Conservation (phyloP, 2,329 filamentous ascomycete species). For the Plectosphaerella sp. region DNA sequence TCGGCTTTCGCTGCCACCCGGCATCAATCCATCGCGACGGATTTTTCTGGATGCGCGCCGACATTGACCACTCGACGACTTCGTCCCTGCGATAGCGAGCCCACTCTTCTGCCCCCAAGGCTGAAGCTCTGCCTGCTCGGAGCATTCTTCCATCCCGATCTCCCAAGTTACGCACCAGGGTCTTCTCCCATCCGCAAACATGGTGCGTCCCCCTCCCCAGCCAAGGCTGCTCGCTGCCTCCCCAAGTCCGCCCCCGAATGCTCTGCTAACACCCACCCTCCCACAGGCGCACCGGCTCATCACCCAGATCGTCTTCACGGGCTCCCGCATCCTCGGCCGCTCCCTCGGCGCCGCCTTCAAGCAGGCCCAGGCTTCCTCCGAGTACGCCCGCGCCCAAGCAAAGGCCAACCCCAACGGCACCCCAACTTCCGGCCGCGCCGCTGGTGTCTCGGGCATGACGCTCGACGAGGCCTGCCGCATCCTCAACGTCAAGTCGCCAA, state of each 20-base stretch:
- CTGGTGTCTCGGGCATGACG: conserved; percentile 68
- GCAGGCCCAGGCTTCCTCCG: conserved; percentile 83
- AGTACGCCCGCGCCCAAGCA: conserved; percentile 71
- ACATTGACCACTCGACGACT: not conserved
- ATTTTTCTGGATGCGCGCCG: not conserved
- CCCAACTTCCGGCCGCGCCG: conserved; percentile 46
- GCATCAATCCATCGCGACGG: not conserved
- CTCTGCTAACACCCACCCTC: not conserved
- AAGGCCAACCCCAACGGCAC: conserved; percentile 46
- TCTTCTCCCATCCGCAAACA: conserved; percentile 1
- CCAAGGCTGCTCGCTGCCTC: not conserved
- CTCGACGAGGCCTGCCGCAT: conserved; percentile 97
- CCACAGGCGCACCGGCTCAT: conserved; percentile 48
- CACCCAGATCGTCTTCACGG: conserved; percentile 86
- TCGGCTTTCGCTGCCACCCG: not conserved
- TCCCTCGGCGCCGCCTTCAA: conserved; percentile 93
- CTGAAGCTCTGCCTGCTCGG: not conserved
- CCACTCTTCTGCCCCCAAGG: not conserved
- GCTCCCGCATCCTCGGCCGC: conserved; percentile 85
- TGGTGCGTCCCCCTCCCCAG: conserved; percentile 6
- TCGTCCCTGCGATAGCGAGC: not conserved
- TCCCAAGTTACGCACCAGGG: not conserved
- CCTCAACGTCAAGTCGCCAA: conserved; percentile 87
- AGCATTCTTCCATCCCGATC: not conserved
- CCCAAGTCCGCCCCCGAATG: not conserved